These are phyloP conservation scores for Arthrobotrys pseudoclavata DNA, from an alignment of 2,329 filamentous ascomycete species.

Conservation along the genomic window DNA sequence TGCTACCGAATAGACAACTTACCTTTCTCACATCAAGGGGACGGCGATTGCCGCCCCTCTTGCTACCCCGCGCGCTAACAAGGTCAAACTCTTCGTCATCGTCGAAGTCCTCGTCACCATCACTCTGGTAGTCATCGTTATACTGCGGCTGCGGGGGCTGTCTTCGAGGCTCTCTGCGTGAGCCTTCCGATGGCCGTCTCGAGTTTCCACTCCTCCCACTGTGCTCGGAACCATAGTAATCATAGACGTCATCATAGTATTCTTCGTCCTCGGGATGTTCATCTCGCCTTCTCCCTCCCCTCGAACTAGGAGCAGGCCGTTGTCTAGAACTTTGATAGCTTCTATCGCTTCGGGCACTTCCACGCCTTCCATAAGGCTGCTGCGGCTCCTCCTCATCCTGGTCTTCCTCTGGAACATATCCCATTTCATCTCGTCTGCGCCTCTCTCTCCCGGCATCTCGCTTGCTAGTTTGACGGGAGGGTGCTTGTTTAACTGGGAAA, in stretches of 20 bases:
- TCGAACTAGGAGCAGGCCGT: conserved; percentile 23
- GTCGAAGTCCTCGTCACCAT: conserved; percentile 76
- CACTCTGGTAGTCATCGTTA: conserved; percentile 83
- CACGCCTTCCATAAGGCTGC: conserved; percentile 64
- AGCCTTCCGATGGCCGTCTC: conserved; percentile 65
- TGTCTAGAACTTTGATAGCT: conserved; percentile 50
- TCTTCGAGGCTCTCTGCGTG: conserved; percentile 67
- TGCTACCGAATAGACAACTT: neutral
- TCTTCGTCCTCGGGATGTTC: conserved; percentile 72
- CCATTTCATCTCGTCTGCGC: conserved; percentile 67
- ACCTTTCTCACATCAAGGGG: conserved; percentile 63
- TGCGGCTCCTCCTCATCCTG: conserved; percentile 65
- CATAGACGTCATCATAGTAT: conserved; percentile 79
- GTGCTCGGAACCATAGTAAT: conserved; percentile 68
- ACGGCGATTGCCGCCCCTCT: conserved; percentile 65
- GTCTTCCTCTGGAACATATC: conserved; percentile 62
- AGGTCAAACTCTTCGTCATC: conserved; percentile 87
- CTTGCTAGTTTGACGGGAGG: conserved; percentile 74
- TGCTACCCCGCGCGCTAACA: conserved; percentile 72
- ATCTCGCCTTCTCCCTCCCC: conserved; percentile 63
- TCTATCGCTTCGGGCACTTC: conserved; percentile 67
- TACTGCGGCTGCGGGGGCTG: conserved; percentile 70
- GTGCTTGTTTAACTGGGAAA: conserved; percentile 51
- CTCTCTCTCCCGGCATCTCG: conserved; percentile 74
- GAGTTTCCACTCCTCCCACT: conserved; percentile 67